Base-by-base conservation (phyloP, 768 basidiomycete genomes). In the Clitopilus hobsonii region DNA sequence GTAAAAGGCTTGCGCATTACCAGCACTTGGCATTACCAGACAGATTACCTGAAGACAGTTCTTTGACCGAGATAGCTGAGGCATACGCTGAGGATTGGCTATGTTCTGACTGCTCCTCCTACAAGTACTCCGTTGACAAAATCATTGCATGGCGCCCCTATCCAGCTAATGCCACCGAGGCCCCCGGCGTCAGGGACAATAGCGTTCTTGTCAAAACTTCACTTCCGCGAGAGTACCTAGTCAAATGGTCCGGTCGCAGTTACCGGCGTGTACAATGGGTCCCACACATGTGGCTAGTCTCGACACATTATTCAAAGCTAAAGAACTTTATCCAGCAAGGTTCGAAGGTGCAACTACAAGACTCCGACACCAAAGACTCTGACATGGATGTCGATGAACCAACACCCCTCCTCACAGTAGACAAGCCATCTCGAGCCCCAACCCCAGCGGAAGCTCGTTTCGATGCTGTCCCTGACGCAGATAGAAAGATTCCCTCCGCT, bases 81-180 rank as follows among this genome's bases (percentile, higher is more conserved):
- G 71, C 84, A 59, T 93, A 91, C 65, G 68, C 71, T 3, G 68
- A 69, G 28, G 63, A 64, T 25, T 92, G 88, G 90, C 73, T 80
- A 14, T 96, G 94, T 64, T 76, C 78, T 5, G 89, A 94, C 61
- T 96, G 94, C 63, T 67, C 74, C 20, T 91, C 87, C 11, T 95
- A 79, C 65, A 74, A 73, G 13, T 88, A 86, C 65, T 67, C 72
- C 7, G 69, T 93, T 11, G 92, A 95, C 67, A 88, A 88, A 69
- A 91, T 98, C 59, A 75, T 97, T 38, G 95, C 94, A 1, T 97
- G 95, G 95, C 79, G 94, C 25, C 88, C 91, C 4, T 88, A 83
- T 63, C 91, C 92, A 23, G 69, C 78, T 0, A 77, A 79, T 56
- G 88, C 83, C 16, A 67, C 76, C 6, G 88, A 91, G 63, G 74